Base-by-base conservation (phyloP, 257 asterid genomes). In the Gentiana straminea region DNA sequence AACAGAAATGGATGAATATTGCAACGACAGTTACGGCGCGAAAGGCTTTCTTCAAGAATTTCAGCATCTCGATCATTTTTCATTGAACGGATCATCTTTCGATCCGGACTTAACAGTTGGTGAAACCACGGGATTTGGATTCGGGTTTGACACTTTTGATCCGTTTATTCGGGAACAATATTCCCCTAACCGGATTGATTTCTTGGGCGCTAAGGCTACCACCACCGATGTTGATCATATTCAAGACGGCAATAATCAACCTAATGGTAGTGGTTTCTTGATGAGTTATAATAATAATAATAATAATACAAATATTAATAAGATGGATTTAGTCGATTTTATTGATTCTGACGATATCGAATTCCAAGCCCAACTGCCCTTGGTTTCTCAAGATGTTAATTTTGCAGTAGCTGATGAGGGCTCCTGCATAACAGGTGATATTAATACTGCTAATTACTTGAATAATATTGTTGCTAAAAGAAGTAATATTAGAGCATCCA, bases 31-130 rank as follows among this genome's bases (percentile, higher is more conserved):
- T 48, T 72, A 52, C 67, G 64, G 72, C 52, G 54, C 82, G 13
- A 73, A 72, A 57, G 71, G 76, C 50, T 79, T 65, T 62, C 84
- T 76, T 57, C 86, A 81, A 54, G 86, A 81, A 41, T 79, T 80
- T 56, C 75, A 76, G 13, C 78, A 77, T 59, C 79, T 78, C 11
- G 84, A 81, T 65, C 79, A 77, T 24, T 66, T 71, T 38, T 50
- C 81, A 8, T 34, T 69, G 33, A 24, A 50, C 1, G 57, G 33
- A 62, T 65, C 72, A 4, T 68, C 77, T 10, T 63, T 72, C 58
- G 54, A 65, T 58, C 73, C 77, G 46, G 69, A 60, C 61, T 53
- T 68, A 9, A 69, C 65, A 39, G 58, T 70, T 55, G 76, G 73
- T 33, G 44, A 73, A 11, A 66, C 62, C 44, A 24, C 24, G 24